Percentiles rank a stretch among this genome's conserved stretches.
Evolutionary conservation across 345 rosid genomes (phyloP).

Genomic region (Linum tenue): DNA sequence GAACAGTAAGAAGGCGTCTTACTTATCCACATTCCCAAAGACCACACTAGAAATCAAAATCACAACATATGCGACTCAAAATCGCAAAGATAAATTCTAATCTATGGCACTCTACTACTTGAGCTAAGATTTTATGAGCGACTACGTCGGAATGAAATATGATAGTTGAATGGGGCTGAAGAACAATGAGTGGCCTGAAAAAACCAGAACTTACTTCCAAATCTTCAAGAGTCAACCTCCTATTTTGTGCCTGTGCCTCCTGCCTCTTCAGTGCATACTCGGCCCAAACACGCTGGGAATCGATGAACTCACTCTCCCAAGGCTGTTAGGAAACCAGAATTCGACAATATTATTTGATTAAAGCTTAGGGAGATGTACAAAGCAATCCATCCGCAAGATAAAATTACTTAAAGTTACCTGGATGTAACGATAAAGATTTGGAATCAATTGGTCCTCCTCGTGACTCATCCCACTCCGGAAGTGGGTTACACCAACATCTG

Average conservation of each 20-base stretch:
- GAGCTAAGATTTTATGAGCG: too few relatives aligned
- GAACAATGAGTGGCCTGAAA: not conserved
- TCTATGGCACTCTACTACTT: too few relatives aligned
- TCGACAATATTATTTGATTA: constrained; percentile 4
- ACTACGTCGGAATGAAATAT: too few relatives aligned
- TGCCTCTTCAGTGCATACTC: constrained; percentile 98
- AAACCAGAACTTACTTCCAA: constrained; percentile 56
- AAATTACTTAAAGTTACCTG: constrained; percentile 35
- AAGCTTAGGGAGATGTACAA: not conserved
- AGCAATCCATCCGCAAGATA: not conserved
- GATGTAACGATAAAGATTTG: constrained; percentile 96
- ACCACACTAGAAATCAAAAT: not conserved
- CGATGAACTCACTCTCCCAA: constrained; percentile 99
- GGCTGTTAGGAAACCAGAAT: constrained; percentile 44
- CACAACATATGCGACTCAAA: not conserved
- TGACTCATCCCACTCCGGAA: constrained; percentile 99
- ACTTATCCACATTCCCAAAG: not conserved
- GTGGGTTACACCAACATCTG: constrained; percentile 99
- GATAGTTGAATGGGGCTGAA: not conserved
- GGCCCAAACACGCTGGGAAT: constrained; percentile 99
- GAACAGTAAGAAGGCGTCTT: not conserved
- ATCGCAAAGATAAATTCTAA: too few relatives aligned
- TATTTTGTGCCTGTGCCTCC: constrained; percentile 99
- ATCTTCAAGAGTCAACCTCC: constrained; percentile 97
- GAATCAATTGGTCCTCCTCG: constrained; percentile 98